Evolutionary conservation across 495 filamentous ascomycete genomes (phyloP).

Genomic region (Daldinia loculata): DNA sequence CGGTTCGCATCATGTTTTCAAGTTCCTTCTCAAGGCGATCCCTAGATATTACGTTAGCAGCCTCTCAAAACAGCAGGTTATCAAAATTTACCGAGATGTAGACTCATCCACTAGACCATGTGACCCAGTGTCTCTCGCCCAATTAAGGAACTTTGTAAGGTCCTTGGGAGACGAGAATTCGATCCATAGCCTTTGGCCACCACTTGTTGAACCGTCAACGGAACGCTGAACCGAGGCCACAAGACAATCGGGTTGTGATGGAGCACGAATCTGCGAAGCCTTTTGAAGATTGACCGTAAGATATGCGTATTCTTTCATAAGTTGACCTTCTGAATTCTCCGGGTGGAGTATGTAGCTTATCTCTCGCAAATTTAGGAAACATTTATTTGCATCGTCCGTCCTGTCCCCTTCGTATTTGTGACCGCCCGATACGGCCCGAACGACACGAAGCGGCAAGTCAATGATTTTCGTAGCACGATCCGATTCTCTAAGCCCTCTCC

Average conservation of each 20-base stretch:
- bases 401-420: constrained; percentile 25
- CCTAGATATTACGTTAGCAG: constrained; percentile 29
- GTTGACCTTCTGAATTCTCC: constrained; percentile 8
- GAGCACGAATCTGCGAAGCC: not conserved
- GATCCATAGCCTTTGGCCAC: constrained; percentile 23
- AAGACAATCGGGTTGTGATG: constrained; percentile 10
- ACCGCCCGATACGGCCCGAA: constrained; percentile 38
- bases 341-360: constrained; percentile 32
- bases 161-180: constrained; percentile 33
- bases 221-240: constrained; percentile 15
- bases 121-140: constrained; percentile 13
- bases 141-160: constrained; percentile 25
- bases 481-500: not conserved
- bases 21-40: constrained; percentile 30
- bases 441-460: constrained; percentile 21
- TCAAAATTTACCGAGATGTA: constrained; percentile 19
- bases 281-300: constrained; percentile 28
- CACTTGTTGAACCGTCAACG: constrained; percentile 9
- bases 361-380: constrained; percentile 29
- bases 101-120: not conserved
- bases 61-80: not conserved
- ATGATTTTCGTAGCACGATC: constrained; percentile 23
- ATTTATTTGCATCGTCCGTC: constrained; percentile 11
- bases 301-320: constrained; percentile 30
- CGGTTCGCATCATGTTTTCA: constrained; percentile 10